Evolutionary conservation across 495 filamentous ascomycete genomes (phyloP).

Genomic region (Neurospora cerealis): DNA sequence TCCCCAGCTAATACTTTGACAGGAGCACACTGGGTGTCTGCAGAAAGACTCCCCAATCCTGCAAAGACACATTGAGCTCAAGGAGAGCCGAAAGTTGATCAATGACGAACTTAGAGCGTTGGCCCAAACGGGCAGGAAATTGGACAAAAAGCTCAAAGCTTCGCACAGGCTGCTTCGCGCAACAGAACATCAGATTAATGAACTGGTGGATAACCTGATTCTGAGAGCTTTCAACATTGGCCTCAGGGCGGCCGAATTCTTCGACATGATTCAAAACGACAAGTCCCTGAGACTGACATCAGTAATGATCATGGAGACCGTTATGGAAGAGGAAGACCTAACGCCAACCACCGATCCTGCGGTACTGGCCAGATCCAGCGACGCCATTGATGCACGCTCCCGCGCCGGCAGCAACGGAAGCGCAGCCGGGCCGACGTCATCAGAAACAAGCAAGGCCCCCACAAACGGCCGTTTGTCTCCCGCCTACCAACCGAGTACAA

Average conservation of each 20-base stretch:
- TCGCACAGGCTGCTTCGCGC: conserved; percentile 18
- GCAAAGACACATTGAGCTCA: conserved; percentile 61
- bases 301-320: conserved; percentile 47
- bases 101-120: conserved; percentile 81
- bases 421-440: conserved; percentile 17
- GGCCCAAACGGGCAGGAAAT: conserved; percentile 74
- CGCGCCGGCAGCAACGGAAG: conserved; percentile 19
- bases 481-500: conserved; percentile 23
- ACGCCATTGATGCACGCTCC: conserved; percentile 28
- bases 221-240: conserved; percentile 89
- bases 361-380: conserved; percentile 18
- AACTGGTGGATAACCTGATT: conserved; percentile 82
- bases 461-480: conserved; percentile 36
- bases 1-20: conserved; percentile 7
- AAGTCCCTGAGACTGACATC: conserved; percentile 38
- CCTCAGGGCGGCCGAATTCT: conserved; percentile 79
- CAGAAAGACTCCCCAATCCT: conserved; percentile 70
- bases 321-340: conserved; percentile 50
- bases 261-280: conserved; percentile 82
- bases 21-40: conserved; percentile 85
- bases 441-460: conserved; percentile 20
- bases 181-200: conserved; percentile 53
- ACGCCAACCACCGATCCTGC: conserved; percentile 63
- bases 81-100: conserved; percentile 72
- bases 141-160: conserved; percentile 51